Base-by-base conservation (phyloP, 208 protist genomes). In the Leishmania guyanensis region DNA sequence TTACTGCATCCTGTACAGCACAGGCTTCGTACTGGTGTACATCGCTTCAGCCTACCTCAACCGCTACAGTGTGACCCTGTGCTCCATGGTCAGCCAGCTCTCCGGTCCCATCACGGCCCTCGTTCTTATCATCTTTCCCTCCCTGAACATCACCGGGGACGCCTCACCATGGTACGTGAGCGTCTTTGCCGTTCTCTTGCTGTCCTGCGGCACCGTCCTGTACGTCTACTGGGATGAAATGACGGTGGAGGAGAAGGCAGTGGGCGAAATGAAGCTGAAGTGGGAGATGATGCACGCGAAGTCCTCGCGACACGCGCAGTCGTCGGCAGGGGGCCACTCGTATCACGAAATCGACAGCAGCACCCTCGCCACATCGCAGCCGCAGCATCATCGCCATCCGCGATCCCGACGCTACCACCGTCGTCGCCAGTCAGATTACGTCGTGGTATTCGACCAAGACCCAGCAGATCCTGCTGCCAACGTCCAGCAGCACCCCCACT, bases 1-100 rank as follows among this genome's bases (percentile, higher is more conserved):
- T 1, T 92, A 81, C 73, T 87, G 86, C 46, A 36, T 88, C 0
- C 73, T 88, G 36, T 94, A 91, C 80, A 88, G 87, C 81, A 76
- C 72, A 29, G 86, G 88, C 74, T 94, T 92, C 71, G 82, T 92
- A 0, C 65, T 87, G 12, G 84, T 86, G 14, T 94, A 94, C 78
- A 80, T 92, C 65, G 84, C 81, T 2, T 78, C 86, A 8, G 88
- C 88, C 16, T 92, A 94, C 79, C 82, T 94, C 6, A 90, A 94
- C 69, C 90, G 91, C 58, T 90, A 89, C 85, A 92, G 87, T 58
- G 90, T 92, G 48, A 94, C 90, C 62, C 84, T 94, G 22, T 92
- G 89, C 69, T 85, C 90, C 53, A 90, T 94, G 89, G 90, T 94
- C 56, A 87, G 80, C 43, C 90, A 94, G 72, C 83, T 94, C 54